Evolutionary conservation across 2,329 filamentous ascomycete genomes (phyloP).

Genomic region (Colletotrichum orbiculare): DNA sequence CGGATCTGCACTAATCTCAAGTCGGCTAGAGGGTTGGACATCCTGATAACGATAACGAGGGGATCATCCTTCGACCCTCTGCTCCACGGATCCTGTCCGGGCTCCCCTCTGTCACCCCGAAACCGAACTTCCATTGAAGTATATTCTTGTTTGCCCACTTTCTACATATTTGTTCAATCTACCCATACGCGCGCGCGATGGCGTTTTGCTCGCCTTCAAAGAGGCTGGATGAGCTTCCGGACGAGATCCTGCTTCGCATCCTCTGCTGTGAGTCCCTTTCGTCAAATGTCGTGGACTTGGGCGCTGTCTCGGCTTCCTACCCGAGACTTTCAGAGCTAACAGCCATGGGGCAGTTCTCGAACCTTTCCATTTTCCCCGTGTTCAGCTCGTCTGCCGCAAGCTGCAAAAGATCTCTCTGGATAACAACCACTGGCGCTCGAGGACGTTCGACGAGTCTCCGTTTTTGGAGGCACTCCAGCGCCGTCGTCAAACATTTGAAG

Average conservation of each 20-base stretch:
- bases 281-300: constrained; percentile 1
- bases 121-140: constrained; percentile 13
- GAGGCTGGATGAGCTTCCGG: constrained; percentile 65
- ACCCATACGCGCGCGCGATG: constrained; percentile 37
- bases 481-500: constrained; percentile 47
- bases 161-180: neutral
- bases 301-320: constrained; percentile 11
- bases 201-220: constrained; percentile 26
- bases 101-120: constrained; percentile 31
- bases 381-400: constrained; percentile 76
- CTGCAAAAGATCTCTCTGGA: constrained; percentile 78
- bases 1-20: constrained; percentile 32
- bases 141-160: neutral
- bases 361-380: constrained; percentile 70
- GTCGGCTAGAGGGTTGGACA: constrained; percentile 14
- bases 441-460: constrained; percentile 77
- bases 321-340: constrained; percentile 29
- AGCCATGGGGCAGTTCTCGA: constrained; percentile 63
- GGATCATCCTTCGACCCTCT: constrained; percentile 35
- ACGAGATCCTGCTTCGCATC: constrained; percentile 70
- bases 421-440: constrained; percentile 78
- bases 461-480: constrained; percentile 72
- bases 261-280: constrained; percentile 29
- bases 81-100: constrained; percentile 25
- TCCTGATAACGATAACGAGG: constrained; percentile 35